A percentile compares a stretch with the other conserved stretches of the same genome.
These are phyloP conservation scores for Malus asiatica DNA, from an alignment of 306 rosid species.

Conservation along the genomic window DNA sequence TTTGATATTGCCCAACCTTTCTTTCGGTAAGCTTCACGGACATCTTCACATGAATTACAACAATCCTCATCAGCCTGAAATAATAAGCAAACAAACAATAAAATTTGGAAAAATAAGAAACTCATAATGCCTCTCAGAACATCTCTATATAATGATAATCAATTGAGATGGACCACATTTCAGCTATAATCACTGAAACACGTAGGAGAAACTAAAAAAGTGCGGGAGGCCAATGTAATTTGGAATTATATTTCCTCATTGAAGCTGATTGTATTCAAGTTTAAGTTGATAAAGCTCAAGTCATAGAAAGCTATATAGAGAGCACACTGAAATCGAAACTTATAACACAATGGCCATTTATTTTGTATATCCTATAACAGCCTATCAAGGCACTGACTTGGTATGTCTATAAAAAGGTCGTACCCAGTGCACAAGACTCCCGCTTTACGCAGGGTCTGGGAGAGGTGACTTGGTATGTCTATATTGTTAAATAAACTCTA, in stretches of 20 bases:
- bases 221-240: background rate
- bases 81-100: background rate
- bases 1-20: slow-evolving; percentile 96
- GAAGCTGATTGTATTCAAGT: background rate
- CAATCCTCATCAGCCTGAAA: slow-evolving; percentile 82
- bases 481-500: background rate
- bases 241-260: background rate
- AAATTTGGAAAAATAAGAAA: background rate
- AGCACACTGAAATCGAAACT: background rate
- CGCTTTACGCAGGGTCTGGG: no score
- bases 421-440: no score
- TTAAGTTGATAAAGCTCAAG: background rate
- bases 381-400: background rate
- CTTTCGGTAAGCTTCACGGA: slow-evolving; percentile 91
- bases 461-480: background rate
- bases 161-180: background rate
- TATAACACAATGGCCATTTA: background rate
- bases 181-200: background rate
- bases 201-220: background rate
- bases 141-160: background rate
- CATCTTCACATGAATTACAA: slow-evolving; percentile 90
- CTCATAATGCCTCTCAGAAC: background rate
- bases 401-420: background rate
- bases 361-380: background rate
- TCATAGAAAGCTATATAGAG: background rate